Percentiles rank a stretch among this genome's conserved stretches.
These are phyloP conservation scores for Arthroderma sp. DNA, from an alignment of 2,329 filamentous ascomycete species.

Conservation along the genomic window DNA sequence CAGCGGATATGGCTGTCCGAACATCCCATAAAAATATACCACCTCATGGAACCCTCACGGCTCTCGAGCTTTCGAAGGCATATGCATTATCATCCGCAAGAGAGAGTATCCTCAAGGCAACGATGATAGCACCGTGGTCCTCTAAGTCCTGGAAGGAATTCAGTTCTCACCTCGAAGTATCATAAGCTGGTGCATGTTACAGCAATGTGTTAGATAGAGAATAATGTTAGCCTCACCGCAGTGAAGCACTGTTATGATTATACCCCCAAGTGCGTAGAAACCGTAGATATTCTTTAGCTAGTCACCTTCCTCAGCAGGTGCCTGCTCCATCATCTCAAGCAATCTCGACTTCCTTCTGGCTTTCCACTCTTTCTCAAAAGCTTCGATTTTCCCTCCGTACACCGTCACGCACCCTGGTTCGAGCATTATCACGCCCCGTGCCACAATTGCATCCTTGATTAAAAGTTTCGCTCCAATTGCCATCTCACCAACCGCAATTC, in stretches of 20 bases:
- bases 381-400: constrained; percentile 78
- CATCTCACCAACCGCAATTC: constrained; percentile 45
- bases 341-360: constrained; percentile 57
- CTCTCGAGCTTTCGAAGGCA: constrained; percentile 56
- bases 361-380: constrained; percentile 64
- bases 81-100: constrained; percentile 60
- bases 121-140: constrained; percentile 73
- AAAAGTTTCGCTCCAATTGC: constrained; percentile 73
- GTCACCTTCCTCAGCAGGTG: background rate
- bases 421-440: constrained; percentile 68
- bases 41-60: constrained; percentile 54
- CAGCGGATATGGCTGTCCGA: constrained; percentile 65
- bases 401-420: constrained; percentile 55
- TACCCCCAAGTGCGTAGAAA: too few species aligned
- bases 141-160: constrained; percentile 48
- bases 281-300: too few species aligned
- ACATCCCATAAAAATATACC: constrained; percentile 65
- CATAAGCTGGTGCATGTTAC: background rate
- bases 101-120: constrained; percentile 61
- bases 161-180: constrained; percentile 15
- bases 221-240: background rate
- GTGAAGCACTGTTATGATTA: background rate
- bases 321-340: constrained; percentile 42
- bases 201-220: background rate
- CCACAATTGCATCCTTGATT: constrained; percentile 48